Conservation (phyloP, 164 flowering plant species). For the Hamamelis virginiana region DNA sequence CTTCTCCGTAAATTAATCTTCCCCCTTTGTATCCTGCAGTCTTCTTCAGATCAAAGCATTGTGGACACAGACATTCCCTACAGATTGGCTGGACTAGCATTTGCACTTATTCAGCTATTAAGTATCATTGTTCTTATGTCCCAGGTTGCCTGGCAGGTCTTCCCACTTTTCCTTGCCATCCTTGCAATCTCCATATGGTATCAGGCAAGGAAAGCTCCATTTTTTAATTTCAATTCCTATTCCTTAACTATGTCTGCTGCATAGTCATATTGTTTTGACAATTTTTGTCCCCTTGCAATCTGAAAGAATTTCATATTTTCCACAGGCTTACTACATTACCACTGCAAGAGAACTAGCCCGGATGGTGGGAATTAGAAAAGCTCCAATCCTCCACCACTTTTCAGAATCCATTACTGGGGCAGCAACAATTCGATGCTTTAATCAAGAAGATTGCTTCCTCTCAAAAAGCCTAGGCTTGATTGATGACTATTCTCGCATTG, state of each 20-base stretch:
- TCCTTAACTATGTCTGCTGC: not conserved
- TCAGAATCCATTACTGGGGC: slow-evolving; percentile 73
- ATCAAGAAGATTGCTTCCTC: slow-evolving; percentile 60
- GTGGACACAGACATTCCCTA: slow-evolving; percentile 85
- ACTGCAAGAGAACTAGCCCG: slow-evolving; percentile 89
- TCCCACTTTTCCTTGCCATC: slow-evolving; percentile 50
- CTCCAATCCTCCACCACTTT: slow-evolving; percentile 80
- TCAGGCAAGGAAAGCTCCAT: slow-evolving; percentile 47
- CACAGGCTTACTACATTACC: slow-evolving; percentile 71
- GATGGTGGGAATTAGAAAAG: slow-evolving; percentile 66
- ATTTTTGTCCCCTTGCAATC: not conserved
- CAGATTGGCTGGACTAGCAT: slow-evolving; percentile 79
- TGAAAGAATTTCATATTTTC: not conserved
- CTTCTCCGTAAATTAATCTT: not conserved
- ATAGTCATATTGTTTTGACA: not conserved
- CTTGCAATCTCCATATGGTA: slow-evolving; percentile 72
- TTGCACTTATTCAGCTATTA: slow-evolving; percentile 73
- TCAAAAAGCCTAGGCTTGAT: slow-evolving; percentile 37
- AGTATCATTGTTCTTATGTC: slow-evolving; percentile 72
- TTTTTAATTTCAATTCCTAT: too few relatives aligned
- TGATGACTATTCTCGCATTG: slow-evolving; percentile 66
- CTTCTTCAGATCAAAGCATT: slow-evolving; percentile 66
- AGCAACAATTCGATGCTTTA: slow-evolving; percentile 66
- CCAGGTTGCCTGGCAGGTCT: slow-evolving; percentile 68
- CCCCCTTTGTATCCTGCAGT: not conserved